Percentiles rank a stretch among this genome's conserved stretches.
phyloP scores from a whole-genome alignment of 768 basidiomycete species.

The Suillus brevipes region DNA sequence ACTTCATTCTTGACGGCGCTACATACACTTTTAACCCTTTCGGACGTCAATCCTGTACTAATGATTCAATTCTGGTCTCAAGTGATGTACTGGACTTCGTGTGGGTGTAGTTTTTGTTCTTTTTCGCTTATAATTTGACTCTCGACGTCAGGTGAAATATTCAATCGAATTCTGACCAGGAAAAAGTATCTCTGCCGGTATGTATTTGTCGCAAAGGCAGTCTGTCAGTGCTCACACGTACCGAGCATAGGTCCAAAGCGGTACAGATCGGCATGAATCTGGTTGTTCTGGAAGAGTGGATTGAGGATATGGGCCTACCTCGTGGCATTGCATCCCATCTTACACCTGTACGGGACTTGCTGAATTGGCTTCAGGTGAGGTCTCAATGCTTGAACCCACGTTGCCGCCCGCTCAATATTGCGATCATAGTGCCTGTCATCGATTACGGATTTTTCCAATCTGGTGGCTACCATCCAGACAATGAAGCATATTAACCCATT shows the following conservation, averaged over 20 bases:
- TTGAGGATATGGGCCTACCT: constrained; percentile 77
- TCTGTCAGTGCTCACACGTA: constrained; percentile 13
- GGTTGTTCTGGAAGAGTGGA: constrained; percentile 87
- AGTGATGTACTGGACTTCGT: constrained; percentile 97
- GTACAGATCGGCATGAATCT: constrained; percentile 89
- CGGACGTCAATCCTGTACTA: constrained; percentile 88
- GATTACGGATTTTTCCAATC: constrained; percentile 81
- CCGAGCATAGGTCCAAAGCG: constrained; percentile 66
- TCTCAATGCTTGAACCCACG: neutral
- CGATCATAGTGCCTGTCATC: constrained; percentile 73
- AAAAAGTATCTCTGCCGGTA: constrained; percentile 95
- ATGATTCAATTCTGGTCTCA: constrained; percentile 94
- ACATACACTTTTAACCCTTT: constrained; percentile 78
- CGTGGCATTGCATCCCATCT: constrained; percentile 79
- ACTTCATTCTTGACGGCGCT: constrained; percentile 83
- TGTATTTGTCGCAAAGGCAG: constrained; percentile 15
- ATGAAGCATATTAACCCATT: constrained; percentile 88
- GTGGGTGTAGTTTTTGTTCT: constrained; percentile 46
- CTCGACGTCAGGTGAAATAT: constrained; percentile 64
- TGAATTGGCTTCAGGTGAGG: constrained; percentile 82
- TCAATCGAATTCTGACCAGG: constrained; percentile 83
- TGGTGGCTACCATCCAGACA: constrained; percentile 87
- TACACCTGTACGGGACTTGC: constrained; percentile 76
- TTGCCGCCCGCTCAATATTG: constrained; percentile 5
- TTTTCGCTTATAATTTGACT: constrained; percentile 15